A percentile compares a stretch with the other conserved stretches of the same genome.
Evolutionary conservation across 768 basidiomycete genomes (phyloP).

Genomic region (Amanita rubescens): DNA sequence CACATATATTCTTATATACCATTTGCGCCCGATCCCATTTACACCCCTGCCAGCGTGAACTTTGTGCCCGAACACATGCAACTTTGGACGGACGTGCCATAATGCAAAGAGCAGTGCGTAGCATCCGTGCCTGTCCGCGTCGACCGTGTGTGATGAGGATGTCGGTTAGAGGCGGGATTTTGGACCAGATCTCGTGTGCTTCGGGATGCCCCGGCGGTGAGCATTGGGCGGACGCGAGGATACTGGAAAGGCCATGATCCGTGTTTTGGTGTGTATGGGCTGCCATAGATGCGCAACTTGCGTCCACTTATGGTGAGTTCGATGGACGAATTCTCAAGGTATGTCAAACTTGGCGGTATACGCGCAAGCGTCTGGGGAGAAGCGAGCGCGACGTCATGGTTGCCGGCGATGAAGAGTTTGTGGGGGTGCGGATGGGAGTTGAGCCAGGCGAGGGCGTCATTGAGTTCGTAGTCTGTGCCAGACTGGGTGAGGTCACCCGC

Average conservation of each 20-base stretch:
- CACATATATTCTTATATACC: conserved; percentile 3
- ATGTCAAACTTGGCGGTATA: conserved; percentile 1
- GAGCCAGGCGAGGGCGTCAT: conserved; percentile 21
- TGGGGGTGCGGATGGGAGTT: conserved; percentile 10
- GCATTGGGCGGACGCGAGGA: background rate
- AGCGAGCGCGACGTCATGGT: conserved; percentile 2
- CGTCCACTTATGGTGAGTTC: background rate
- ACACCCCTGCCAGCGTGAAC: conserved; percentile 3
- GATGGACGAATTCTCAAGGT: conserved; percentile 1
- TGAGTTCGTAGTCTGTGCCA: conserved; percentile 25
- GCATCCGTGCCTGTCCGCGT: background rate
- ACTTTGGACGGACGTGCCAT: background rate
- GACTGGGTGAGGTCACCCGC: conserved; percentile 33
- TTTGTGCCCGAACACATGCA: conserved; percentile 3
- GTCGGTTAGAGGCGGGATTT: background rate
- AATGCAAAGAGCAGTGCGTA: background rate
- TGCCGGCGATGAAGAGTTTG: conserved; percentile 4
- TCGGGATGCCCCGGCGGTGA: background rate
- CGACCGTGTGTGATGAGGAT: conserved; percentile 4
- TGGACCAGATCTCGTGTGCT: background rate
- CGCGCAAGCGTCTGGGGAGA: background rate
- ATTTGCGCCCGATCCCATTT: conserved; percentile 1
- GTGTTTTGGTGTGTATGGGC: conserved; percentile 4
- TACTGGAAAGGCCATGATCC: conserved; percentile 2
- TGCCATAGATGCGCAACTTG: conserved; percentile 1